phyloP scores from a whole-genome alignment of 805 yeast genomes.

The Wickerhamiella lipophila region DNA sequence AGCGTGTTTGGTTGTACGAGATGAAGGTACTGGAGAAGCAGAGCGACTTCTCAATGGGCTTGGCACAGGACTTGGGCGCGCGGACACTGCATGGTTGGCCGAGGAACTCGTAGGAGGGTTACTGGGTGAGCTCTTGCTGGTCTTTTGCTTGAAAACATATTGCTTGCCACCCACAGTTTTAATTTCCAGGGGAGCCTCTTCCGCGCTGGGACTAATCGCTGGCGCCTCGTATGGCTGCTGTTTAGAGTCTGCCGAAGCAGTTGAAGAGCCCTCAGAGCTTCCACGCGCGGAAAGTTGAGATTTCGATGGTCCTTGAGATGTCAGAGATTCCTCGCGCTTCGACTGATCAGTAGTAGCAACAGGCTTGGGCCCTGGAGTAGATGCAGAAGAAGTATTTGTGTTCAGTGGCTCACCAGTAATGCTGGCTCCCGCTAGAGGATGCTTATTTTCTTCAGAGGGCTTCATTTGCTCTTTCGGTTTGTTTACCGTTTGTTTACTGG shows the following conservation, averaged over 20 bases:
- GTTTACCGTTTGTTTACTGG: neutral
- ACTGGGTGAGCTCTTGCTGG: neutral
- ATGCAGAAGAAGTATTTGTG: no score
- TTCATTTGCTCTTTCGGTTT: neutral
- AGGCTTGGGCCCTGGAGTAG: no score
- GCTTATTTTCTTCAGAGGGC: neutral
- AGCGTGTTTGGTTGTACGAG: neutral
- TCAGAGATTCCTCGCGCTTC: no score
- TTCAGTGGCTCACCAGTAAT: neutral
- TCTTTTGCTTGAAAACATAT: neutral
- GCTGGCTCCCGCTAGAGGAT: neutral
- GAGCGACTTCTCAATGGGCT: conserved; percentile 1
- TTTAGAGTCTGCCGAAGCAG: neutral
- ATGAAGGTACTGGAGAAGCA: neutral
- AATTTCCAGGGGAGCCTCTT: conserved; percentile 4
- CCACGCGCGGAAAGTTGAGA: no score
- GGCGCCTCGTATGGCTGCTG: neutral
- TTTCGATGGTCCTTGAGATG: no score
- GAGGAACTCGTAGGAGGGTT: neutral
- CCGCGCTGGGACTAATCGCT: neutral
- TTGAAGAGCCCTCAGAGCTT: neutral
- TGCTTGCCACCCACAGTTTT: conserved; percentile 6
- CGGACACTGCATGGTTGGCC: neutral
- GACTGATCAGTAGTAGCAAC: no score
- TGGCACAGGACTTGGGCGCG: neutral